A percentile compares a stretch with the other conserved stretches of the same genome.
phyloP scores from a whole-genome alignment of 768 basidiomycete genomes.

The Crucibulum laeve region DNA sequence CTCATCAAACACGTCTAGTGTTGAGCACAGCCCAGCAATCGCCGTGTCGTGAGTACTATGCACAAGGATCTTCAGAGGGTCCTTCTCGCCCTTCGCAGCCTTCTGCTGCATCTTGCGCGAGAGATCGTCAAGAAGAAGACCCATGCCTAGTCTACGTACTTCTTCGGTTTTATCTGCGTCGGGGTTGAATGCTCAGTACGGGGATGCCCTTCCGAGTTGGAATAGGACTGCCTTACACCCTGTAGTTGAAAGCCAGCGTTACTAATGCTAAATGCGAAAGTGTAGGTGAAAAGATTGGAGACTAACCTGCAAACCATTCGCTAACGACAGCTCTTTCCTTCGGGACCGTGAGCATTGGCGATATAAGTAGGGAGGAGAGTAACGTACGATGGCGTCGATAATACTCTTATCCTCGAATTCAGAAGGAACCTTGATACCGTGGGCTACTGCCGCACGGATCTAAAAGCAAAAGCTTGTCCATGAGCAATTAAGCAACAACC shows the following conservation, averaged over 20 bases:
- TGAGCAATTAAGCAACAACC: constrained; percentile 5
- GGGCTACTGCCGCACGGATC: constrained; percentile 67
- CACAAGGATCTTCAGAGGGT: constrained; percentile 61
- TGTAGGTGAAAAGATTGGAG: neutral
- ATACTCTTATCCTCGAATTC: constrained; percentile 67
- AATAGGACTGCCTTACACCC: constrained; percentile 32
- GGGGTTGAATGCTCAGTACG: neutral
- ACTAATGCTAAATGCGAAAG: constrained; percentile 6
- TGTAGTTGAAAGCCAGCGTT: constrained; percentile 14
- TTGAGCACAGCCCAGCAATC: constrained; percentile 56
- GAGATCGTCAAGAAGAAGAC: constrained; percentile 64
- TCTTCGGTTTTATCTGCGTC: constrained; percentile 65
- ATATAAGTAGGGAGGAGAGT: neutral
- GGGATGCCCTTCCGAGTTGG: neutral
- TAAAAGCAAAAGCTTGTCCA: constrained; percentile 15
- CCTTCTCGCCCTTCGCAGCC: constrained; percentile 33
- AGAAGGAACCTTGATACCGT: constrained; percentile 64
- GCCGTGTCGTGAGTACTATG: constrained; percentile 73
- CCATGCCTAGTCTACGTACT: constrained; percentile 74
- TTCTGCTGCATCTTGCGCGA: constrained; percentile 60
- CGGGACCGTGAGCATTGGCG: neutral
- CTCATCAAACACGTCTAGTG: constrained; percentile 71
- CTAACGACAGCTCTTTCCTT: constrained; percentile 70
- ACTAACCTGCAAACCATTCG: constrained; percentile 73
- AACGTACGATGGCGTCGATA: constrained; percentile 52